These are phyloP conservation scores for Trypanosoma cruzi DNA, from an alignment of 208 protist species.

Conservation along the genomic window DNA sequence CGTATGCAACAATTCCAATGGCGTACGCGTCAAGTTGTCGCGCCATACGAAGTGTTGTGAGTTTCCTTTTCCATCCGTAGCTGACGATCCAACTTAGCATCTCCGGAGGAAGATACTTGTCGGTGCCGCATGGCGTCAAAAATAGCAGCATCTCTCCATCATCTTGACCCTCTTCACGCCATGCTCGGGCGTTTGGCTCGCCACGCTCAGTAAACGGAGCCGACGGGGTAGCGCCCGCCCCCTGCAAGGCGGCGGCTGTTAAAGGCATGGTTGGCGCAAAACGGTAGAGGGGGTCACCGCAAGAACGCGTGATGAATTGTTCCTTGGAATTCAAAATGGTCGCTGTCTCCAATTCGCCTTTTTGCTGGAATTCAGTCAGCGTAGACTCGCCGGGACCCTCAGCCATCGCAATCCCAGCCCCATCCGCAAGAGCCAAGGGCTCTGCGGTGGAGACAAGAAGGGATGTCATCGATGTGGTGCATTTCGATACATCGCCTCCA, in stretches of 20 bases:
- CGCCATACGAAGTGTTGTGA: constrained; percentile 48
- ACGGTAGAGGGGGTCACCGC: not conserved
- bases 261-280: not conserved
- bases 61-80: constrained; percentile 44
- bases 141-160: constrained; percentile 30
- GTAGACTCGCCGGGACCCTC: not conserved
- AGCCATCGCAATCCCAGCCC: not conserved
- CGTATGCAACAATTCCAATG: constrained; percentile 76
- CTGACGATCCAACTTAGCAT: constrained; percentile 69
- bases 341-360: not conserved
- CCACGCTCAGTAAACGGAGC: not conserved
- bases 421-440: not conserved
- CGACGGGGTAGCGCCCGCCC: not conserved
- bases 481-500: not conserved
- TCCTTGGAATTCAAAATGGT: not conserved
- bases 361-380: not conserved
- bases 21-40: constrained; percentile 76
- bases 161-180: constrained; percentile 7
- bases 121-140: constrained; percentile 77
- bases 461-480: not conserved
- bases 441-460: not conserved
- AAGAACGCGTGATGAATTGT: not conserved
- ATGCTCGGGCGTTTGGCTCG: not conserved
- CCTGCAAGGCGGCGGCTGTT: not conserved
- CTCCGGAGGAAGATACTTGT: constrained; percentile 80